Conservation (phyloP, 2,329 filamentous ascomycete genomes). For the Hypomyces rosellus region DNA sequence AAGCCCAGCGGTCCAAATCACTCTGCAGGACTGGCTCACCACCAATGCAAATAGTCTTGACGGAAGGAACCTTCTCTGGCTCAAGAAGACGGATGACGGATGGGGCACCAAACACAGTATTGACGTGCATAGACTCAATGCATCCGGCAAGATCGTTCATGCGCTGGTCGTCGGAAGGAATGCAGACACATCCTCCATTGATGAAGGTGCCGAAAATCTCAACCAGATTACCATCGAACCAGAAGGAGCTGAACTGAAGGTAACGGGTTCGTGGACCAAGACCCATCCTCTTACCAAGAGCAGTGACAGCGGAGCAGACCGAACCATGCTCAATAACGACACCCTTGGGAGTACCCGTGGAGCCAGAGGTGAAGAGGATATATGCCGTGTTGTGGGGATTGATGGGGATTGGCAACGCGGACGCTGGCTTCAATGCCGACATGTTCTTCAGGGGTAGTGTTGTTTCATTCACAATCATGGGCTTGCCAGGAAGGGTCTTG, state of each 20-base stretch:
- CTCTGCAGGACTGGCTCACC: constrained; percentile 13
- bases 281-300: background rate
- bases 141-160: background rate
- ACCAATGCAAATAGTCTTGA: constrained; percentile 11
- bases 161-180: constrained; percentile 9
- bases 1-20: background rate
- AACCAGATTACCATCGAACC: constrained; percentile 3
- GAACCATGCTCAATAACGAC: background rate
- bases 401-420: too few species aligned
- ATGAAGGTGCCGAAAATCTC: constrained; percentile 5
- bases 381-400: background rate
- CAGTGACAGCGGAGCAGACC: background rate
- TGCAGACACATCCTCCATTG: constrained; percentile 9
- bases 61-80: constrained; percentile 4
- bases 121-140: background rate
- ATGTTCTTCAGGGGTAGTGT: too few species aligned
- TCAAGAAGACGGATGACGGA: constrained; percentile 1
- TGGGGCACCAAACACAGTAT: constrained; percentile 1
- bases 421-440: background rate
- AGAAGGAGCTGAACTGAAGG: constrained; percentile 6
- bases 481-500: too few species aligned
- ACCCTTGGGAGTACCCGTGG: constrained; percentile 6
- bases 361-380: constrained; percentile 7
- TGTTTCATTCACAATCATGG: too few species aligned
- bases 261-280: background rate